Base-by-base conservation (phyloP, 805 yeast species). In the Hanseniaspora thailandica region DNA sequence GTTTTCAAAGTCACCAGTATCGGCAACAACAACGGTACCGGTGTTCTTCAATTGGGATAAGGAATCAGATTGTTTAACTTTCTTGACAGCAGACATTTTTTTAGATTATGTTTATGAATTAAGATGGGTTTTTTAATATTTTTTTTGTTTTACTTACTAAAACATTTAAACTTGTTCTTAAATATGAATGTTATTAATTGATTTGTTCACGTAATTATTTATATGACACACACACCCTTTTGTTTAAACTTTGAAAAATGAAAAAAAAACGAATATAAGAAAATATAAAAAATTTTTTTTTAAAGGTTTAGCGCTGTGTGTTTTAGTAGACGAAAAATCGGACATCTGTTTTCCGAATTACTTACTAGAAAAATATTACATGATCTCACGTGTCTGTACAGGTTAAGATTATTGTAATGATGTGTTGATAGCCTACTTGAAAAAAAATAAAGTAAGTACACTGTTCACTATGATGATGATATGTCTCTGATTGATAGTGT, bases 1-100 rank as follows among this genome's bases (percentile, higher is more conserved):
- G 59, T 93, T 83, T 71, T 87, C 97, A 69, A 93, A 93, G 72
- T 93, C 98, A 75, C 98, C 98, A 58, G 97, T 88, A 76, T 93
- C 98, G 60, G 98, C 86, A 67, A 93, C 98, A 66, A 93, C 96
- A 61, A 79, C 84, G 62, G 98, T 93, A 63, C 97, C 97, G 55
- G 96, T 70, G 59, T 94, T 88, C 72, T 90, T 93, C 68, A 93
- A 82, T 73, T 84, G 89, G 69, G 84, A 97, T 67, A 93, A 77
- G 54, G 97, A 84, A 74, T 80, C 78, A 39, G 74, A 59, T 22
- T 67, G 63, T 69, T 72, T 73, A 62, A 65, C 69, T 59, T 67
- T 66, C 62, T 67, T 67, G 43, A 57, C 60, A 56, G 57, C 59
- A 52, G 64, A 59, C 60, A 59, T 62, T 22, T 17, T 35, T 34